Base-by-base conservation (phyloP, 2,329 filamentous ascomycete species). In the Fusarium euwallaceae region DNA sequence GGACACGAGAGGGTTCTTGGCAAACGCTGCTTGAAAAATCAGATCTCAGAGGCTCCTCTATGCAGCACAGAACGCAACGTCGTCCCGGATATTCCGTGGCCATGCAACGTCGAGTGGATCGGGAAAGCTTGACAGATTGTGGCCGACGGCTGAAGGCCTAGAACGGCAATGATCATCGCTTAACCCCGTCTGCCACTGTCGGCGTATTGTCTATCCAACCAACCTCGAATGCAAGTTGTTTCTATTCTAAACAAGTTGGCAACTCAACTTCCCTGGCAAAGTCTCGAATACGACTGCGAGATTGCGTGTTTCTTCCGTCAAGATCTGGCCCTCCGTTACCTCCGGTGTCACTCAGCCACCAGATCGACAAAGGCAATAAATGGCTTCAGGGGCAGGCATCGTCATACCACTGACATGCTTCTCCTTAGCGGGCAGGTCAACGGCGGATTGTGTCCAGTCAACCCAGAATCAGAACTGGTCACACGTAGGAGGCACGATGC, bases 1-100 rank as follows among this genome's bases (percentile, higher is more conserved):
- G 71, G 73, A 66, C 67, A 66, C 45, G 64, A 67, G 45, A 17
- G 27, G 24, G 20, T 29, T 69, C 67, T 74, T 75, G 73, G 67
- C 67, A 66, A 29, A 76, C 73, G 71, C 73, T 55, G 64, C 71
- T 71, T 70, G 75, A 70, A 77, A 77, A 70, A 65, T 63, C 59
- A 64, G 53, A 66, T 72, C 64, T 61, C 43, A 24, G 41, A 29
- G 9, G 14, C 43, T 24, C 20, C 36, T 10, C 27, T 27, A 27
- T 6, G 27, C 27, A 29, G 27, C 27, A 48, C 43, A 48, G 20
- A 48, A 37, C 55, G 55, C 22, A 59, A 59, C 55, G 34, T 39
- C 41, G 51, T 64, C 43, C 55, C 45, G 61, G 65, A 53, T 59
- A 41, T 48, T 63, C 53, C 59, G 75, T 78, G 75, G 75, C 75